phyloP scores from a whole-genome alignment of 169 alveolate species.

The Neospora caninum region DNA sequence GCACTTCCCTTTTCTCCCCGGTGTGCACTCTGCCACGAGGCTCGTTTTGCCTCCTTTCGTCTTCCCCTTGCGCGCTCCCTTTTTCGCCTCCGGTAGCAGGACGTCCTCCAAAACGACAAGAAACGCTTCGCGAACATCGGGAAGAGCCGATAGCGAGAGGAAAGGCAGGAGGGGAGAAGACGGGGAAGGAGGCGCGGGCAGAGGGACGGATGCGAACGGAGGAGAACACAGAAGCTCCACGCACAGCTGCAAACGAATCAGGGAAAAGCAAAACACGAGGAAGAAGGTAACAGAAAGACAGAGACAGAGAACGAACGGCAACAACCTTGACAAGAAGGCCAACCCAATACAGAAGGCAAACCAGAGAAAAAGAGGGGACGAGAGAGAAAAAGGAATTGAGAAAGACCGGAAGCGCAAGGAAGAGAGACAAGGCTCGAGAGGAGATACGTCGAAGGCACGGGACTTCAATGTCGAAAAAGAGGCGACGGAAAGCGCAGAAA shows the following conservation, averaged over 20 bases:
- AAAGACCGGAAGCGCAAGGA: no score
- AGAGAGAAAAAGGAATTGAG: no score
- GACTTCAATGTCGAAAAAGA: background rate
- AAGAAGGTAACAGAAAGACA: background rate
- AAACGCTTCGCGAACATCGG: constrained; percentile 32
- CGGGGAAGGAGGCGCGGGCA: background rate
- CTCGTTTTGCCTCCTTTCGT: background rate
- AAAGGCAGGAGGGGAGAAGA: background rate
- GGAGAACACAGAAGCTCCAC: background rate
- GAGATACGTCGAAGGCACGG: no score
- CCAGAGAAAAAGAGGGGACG: no score
- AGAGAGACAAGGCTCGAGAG: no score
- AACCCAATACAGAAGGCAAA: no score
- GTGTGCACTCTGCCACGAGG: background rate
- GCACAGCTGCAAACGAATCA: constrained; percentile 5
- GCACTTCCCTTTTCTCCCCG: background rate
- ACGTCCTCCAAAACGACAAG: background rate
- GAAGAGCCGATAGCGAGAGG: background rate
- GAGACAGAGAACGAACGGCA: no score
- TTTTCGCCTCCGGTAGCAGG: background rate
- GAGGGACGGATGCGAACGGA: background rate
- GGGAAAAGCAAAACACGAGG: background rate
- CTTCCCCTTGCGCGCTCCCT: background rate
- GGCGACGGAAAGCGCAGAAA: background rate
- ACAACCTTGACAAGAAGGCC: no score